Base-by-base conservation (phyloP, 805 yeast genomes). In the Sporopachydermia lactativora region DNA sequence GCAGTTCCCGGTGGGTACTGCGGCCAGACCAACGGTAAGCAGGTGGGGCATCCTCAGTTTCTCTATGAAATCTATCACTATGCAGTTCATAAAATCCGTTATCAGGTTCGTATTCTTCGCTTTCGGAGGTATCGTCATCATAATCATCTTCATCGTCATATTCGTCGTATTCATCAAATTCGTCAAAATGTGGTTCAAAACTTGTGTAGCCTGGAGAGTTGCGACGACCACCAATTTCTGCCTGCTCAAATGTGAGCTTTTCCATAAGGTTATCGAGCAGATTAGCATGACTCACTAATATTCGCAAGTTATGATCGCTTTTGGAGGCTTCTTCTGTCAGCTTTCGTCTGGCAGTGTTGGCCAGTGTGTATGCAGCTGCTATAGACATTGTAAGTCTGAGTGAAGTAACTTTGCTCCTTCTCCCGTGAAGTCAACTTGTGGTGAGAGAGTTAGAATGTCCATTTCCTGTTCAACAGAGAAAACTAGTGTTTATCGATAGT, bases 201-300 rank as follows among this genome's bases (percentile, higher is more conserved):
- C n/a, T 24, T 24, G 31, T 24, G n/a, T n/a, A n/a, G n/a, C n/a
- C n/a, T n/a, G n/a, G n/a, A n/a, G n/a, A n/a, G n/a, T n/a, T n/a
- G n/a, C n/a, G n/a, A n/a, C n/a, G n/a, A n/a, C n/a, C n/a, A n/a
- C n/a, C n/a, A 8, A 24, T 24, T 8, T 24, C 31, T 24, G 31
- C 31, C n/a, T 24, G 31, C 37, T 39, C 48, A 45, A 39, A 42
- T 13, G 52, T 41, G 42, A 56, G 41, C 47, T 55, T 44, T 42
- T 73, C 82, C 71, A 80, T 75, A 40, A 79, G 53, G 45, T 63
- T 66, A 52, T 80, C 86, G 46, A 79, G 65, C 62, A 80, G 60
- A 54, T 79, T 80, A 15, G 86, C 85, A 56, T 80, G 86, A 35
- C 75, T 67, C 3, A 79, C 83, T 34, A 79, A 64, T 39, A 64